Evolutionary conservation across 2,329 filamentous ascomycete species (phyloP).

Genomic region (Paramyrothecium roridum): DNA sequence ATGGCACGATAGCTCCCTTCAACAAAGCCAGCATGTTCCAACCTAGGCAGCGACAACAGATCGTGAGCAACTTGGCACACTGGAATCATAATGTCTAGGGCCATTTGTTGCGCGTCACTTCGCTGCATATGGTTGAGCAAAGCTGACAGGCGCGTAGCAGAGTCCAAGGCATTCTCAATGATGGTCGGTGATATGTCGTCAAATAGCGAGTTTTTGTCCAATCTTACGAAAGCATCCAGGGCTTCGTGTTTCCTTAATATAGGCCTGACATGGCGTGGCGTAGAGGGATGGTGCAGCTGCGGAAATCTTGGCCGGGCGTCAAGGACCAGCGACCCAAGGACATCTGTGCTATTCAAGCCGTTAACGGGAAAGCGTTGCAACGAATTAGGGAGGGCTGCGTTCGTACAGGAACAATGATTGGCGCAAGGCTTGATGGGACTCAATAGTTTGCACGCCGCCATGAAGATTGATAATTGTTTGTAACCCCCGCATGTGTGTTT

Average conservation of each 20-base stretch:
- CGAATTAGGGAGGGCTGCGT: background rate
- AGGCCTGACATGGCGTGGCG: background rate
- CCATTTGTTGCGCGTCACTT: background rate
- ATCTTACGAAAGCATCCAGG: background rate
- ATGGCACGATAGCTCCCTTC: background rate
- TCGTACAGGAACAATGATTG: slow-evolving; percentile 13
- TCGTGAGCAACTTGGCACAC: slow-evolving; percentile 8
- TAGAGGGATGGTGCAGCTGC: background rate
- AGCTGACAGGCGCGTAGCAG: background rate
- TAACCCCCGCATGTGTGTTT: slow-evolving; percentile 13
- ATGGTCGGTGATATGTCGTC: background rate
- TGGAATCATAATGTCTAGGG: slow-evolving; percentile 8
- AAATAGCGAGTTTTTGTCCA: background rate
- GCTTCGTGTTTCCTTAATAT: background rate
- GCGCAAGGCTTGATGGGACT: slow-evolving; percentile 7
- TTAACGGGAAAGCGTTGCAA: background rate
- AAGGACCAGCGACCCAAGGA: slow-evolving; percentile 11
- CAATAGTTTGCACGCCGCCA: slow-evolving; percentile 9
- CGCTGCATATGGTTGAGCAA: slow-evolving; percentile 8
- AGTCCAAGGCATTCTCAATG: slow-evolving; percentile 3
- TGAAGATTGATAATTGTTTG: slow-evolving; percentile 6
- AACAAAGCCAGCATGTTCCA: background rate
- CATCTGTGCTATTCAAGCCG: slow-evolving; percentile 6
- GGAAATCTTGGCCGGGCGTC: slow-evolving; percentile 11
- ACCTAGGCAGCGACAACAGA: slow-evolving; percentile 6